These are phyloP conservation scores for Echinochloa phyllopogon DNA, from an alignment of 176 grass and related monocot species.

Conservation along the genomic window DNA sequence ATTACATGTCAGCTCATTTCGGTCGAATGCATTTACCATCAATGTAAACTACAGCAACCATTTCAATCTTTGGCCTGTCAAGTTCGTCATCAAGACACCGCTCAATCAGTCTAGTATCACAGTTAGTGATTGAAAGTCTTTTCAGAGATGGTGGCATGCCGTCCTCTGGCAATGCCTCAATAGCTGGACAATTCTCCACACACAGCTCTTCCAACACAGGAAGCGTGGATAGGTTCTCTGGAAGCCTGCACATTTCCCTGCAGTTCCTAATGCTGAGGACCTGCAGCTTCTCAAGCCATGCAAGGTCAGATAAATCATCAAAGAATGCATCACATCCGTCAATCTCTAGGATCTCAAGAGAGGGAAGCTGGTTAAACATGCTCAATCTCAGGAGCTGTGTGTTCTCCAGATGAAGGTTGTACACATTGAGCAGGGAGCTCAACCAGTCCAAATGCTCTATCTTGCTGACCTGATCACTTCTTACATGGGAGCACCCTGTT, in stretches of 20 bases:
- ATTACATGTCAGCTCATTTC: constrained; percentile 1
- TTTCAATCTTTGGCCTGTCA: constrained; percentile 29
- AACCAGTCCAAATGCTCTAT: constrained; percentile 41
- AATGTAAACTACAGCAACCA: constrained; percentile 29
- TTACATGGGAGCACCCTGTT: constrained; percentile 39
- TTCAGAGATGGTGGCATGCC: constrained; percentile 37
- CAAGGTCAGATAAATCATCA: neutral
- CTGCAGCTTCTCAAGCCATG: constrained; percentile 42
- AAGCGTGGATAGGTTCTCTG: constrained; percentile 35
- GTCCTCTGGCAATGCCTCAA: constrained; percentile 31
- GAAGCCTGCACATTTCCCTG: constrained; percentile 34
- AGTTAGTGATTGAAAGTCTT: constrained; percentile 38
- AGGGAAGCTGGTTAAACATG: constrained; percentile 52
- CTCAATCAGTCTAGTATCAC: neutral
- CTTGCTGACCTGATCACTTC: neutral
- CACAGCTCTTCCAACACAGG: constrained; percentile 46
- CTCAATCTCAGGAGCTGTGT: constrained; percentile 32
- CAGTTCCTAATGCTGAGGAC: constrained; percentile 43
- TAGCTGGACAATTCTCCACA: constrained; percentile 45
- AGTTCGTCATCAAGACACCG: constrained; percentile 39
- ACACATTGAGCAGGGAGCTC: constrained; percentile 36
- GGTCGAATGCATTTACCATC: constrained; percentile 13
- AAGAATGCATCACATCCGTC: constrained; percentile 38
- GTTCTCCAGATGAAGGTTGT: constrained; percentile 40
- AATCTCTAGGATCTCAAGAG: constrained; percentile 49